Percentiles rank a stretch among this genome's conserved stretches.
Evolutionary conservation across 176 grass and related monocot genomes (phyloP).

Genomic region (Musa acuminata): DNA sequence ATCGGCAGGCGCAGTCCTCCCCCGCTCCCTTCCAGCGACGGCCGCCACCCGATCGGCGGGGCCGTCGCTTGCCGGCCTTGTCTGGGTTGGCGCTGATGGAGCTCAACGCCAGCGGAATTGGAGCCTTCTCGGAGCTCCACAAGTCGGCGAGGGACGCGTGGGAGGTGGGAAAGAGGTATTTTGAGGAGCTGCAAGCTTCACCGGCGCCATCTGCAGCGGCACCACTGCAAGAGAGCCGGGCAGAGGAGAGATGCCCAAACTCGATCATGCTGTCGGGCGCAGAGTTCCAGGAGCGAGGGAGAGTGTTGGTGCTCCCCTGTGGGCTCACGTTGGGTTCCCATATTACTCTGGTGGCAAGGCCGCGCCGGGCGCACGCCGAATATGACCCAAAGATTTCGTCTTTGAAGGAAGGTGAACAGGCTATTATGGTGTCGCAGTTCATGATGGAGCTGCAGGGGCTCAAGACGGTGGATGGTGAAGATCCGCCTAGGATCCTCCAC

Average conservation of each 20-base stretch:
- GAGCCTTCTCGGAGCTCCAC: conserved; percentile 25
- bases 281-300: conserved; percentile 45
- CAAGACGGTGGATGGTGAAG: conserved; percentile 81
- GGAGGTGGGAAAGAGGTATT: conserved; percentile 23
- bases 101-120: not conserved
- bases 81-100: not conserved
- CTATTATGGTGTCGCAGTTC: conserved; percentile 97
- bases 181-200: conserved; percentile 27
- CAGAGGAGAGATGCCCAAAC: conserved; percentile 55
- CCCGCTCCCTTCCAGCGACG: not conserved
- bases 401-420: conserved; percentile 55
- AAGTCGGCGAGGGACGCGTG: conserved; percentile 35
- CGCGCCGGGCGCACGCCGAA: conserved; percentile 52
- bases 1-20: conserved; percentile 16
- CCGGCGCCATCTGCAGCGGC: conserved; percentile 7
- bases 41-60: not conserved
- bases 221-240: conserved; percentile 9
- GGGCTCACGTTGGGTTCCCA: conserved; percentile 85
- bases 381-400: conserved; percentile 66
- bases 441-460: conserved; percentile 96
- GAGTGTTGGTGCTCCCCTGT: conserved; percentile 67
- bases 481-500: conserved; percentile 87
- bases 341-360: conserved; percentile 69
- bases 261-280: conserved; percentile 52
- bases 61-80: not conserved